Base-by-base conservation (phyloP, 352 stramenopile genomes). In the Phytopythium aichiense region DNA sequence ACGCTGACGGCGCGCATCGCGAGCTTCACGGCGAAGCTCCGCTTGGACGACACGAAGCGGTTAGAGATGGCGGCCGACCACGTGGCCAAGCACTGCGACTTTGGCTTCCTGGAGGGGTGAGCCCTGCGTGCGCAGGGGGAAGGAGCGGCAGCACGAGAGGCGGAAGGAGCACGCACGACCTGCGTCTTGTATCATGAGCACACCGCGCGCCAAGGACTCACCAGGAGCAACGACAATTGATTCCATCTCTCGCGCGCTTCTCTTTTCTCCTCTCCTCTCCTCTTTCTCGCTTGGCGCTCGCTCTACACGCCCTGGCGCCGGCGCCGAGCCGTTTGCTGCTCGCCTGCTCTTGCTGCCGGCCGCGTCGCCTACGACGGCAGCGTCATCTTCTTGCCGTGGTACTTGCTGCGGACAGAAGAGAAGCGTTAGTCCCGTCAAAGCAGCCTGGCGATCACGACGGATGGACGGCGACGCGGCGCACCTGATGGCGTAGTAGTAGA, bases 401-500 rank as follows among this genome's bases (percentile, higher is more conserved):
- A 94, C 79, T 95, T 95, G 73, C 87, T 95, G 53, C 35, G 53
- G 45, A 23, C 23, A 53, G 1, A 12, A 8, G 33, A 38, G 33
- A 38, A 38, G 33, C 33, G 5, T 38, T 7, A 38, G 33, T 1
- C 7, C 7, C 5, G 33, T 12, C 33, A 2, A 38, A 38, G 33
- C 11, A 8, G 11, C 5, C 5, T 12, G 33, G 11, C 7, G 11
- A 38, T 13, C 2, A 8, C 1, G 33, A 7, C 33, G 11, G 33
- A 8, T 5, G 33, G 33, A 38, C 33, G 33, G 16, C 11, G 11
- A 16, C 8, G 16, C 5, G 13, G 56, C 69, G 58, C 64, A 95
- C 87, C 87, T 95, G 59, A 96, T 91, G 54, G 96, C 78, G 73
- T 99, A 99, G 84, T 99, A 99, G 87, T 99, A 99, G 84, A 99